Evolutionary conservation across 305 asterid species (phyloP), one percentile per base, ranked within the genome.

Genomic region (Nicotiana rustica): DNA sequence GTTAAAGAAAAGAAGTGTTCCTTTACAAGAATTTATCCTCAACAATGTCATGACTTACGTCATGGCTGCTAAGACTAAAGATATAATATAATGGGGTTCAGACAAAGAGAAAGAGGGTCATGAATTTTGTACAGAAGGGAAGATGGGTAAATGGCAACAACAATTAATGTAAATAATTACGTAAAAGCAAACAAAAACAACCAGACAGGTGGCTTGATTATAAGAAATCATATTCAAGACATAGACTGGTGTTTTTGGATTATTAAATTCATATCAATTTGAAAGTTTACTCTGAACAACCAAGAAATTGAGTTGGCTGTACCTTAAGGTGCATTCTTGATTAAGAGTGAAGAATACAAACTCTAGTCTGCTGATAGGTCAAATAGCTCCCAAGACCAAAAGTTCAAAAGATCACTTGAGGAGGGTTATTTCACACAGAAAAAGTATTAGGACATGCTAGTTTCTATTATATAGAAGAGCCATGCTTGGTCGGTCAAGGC

Each of bases 41-140:
- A 15, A n/a, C 15, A 70, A 44, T 29, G 36, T 79, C 79, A 75
- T 7, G 33, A 19, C 7, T 0, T 25, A 29, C 38, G 38, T 71
- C 61, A 71, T 18, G 78, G 61, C 78, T 12, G 78, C 78, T 71
- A 19, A 71, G 25, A 47, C 4, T 13, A 73, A 19, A 10, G 29
- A 25, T 1, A 71, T 71, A 62, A 47, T 47, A 49, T 47, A 29
- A 31, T 33, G 12, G 66, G 18, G 80, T 67, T 7, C 80, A 59
- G 77, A 67, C 82, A 81, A 25, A 41, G 18, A 29, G 57, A 14
- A 17, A 25, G 41, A 14, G 79, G 79, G 21, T 35, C 62, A 73
- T 73, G 62, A 47, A 21, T 47, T 21, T 25, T 73, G 38, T 52
- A 14, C 62, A 73, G 21, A 5, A 73, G 62, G 18, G 62, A 47